Conservation (phyloP, 352 stramenopile genomes). For the Thraustochytrium sp. region DNA sequence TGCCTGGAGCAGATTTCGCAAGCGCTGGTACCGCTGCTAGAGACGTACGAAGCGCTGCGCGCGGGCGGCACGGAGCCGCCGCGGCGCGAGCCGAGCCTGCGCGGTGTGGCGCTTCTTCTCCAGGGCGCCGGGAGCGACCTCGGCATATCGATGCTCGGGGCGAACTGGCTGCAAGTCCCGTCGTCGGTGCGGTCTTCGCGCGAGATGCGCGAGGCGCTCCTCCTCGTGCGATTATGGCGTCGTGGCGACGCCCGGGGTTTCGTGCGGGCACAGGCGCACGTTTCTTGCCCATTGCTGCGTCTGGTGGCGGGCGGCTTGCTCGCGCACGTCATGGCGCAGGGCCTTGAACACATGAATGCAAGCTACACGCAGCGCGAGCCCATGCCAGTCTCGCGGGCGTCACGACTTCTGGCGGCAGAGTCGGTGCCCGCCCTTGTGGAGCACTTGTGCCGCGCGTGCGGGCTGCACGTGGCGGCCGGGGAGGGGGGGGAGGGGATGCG, state of each 20-base stretch:
- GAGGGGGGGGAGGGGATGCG: background rate
- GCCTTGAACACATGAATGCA: background rate
- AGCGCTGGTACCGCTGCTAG: background rate
- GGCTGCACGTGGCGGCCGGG: background rate
- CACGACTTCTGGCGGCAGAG: background rate
- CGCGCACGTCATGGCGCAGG: background rate
- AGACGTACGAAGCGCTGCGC: background rate
- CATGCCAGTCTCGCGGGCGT: background rate
- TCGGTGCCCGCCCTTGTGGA: background rate
- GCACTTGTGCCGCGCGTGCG: background rate
- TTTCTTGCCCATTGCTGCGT: background rate
- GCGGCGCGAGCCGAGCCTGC: background rate
- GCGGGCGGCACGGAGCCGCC: background rate
- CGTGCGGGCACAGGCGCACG: background rate
- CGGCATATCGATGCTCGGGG: background rate
- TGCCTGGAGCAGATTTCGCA: background rate
- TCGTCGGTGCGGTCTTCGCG: background rate
- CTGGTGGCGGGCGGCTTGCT: background rate
- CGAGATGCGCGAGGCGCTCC: background rate
- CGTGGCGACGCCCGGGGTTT: background rate
- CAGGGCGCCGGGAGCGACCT: background rate
- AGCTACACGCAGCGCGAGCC: constrained; percentile 1
- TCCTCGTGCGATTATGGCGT: background rate
- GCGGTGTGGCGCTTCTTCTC: background rate
- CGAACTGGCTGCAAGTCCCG: background rate